Conservation (phyloP, 1,284 basidiomycete genomes). For the Sporisorium iseilematis-ciliati region DNA sequence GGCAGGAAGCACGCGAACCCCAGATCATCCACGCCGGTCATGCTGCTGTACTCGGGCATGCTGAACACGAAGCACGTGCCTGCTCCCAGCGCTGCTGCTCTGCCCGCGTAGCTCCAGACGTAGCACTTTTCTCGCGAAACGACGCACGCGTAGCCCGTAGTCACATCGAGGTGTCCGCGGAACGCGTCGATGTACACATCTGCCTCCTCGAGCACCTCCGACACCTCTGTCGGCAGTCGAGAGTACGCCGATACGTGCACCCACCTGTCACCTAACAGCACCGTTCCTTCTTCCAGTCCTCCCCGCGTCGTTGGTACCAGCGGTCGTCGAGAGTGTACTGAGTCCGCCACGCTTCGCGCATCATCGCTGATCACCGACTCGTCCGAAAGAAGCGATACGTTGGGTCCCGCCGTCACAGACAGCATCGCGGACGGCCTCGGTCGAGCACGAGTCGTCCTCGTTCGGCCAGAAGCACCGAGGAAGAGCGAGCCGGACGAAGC, state of each 20-base stretch:
- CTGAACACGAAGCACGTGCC: conserved; percentile 58
- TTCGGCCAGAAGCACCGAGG: conserved; percentile 3
- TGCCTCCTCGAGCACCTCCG: conserved; percentile 32
- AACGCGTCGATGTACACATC: conserved; percentile 57
- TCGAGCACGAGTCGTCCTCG: conserved; percentile 21
- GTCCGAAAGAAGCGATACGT: conserved; percentile 37
- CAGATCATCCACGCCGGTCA: conserved; percentile 37
- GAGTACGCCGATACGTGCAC: conserved; percentile 54
- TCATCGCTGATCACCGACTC: conserved; percentile 36
- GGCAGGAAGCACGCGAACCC: conserved; percentile 47
- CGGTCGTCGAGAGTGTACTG: conserved; percentile 18
- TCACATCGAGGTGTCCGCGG: conserved; percentile 49
- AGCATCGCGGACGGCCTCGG: conserved; percentile 49
- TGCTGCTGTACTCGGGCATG: conserved; percentile 46
- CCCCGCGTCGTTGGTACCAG: conserved; percentile 19
- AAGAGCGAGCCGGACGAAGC: conserved; percentile 38
- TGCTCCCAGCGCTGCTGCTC: conserved; percentile 43
- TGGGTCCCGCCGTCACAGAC: conserved; percentile 21
- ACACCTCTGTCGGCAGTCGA: conserved; percentile 47
- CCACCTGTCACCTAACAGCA: conserved; percentile 51
- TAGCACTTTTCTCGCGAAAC: conserved; percentile 54
- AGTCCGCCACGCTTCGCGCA: conserved; percentile 38
- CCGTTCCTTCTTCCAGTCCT: conserved; percentile 54
- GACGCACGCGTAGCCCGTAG: conserved; percentile 59
- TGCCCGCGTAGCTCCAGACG: conserved; percentile 63